Evolutionary conservation across 164 flowering plant species (phyloP), one percentile per base, ranked within the genome.

Genomic region (Chimonanthus salicifolius): DNA sequence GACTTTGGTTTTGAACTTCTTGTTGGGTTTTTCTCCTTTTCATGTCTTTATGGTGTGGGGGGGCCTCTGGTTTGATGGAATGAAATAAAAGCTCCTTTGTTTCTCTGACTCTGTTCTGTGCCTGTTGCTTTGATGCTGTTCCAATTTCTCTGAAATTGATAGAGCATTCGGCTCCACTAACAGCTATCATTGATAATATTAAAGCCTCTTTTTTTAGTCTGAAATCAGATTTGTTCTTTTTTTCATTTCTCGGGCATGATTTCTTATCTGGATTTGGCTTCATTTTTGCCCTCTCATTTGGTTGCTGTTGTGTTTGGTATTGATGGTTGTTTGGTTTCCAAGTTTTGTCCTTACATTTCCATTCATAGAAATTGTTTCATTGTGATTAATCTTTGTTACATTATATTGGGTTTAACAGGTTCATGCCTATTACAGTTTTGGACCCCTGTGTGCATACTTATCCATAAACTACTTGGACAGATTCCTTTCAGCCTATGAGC

Each of bases 381-480:
- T 71, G 43, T 60, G 72, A 63, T 67, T 49, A 49, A 73, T 74
- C 46, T 60, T 69, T 33, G 33, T 33, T 33, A 33, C 33, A 44
- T 75, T 76, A 68, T 68, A 10, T 71, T 47, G 74, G 65, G 45
- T 54, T 74, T 44, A 58, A 74, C 88, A 91, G 97, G 96, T 84
- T 80, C 83, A 82, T 76, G 83, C 88, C 49, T 84, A 89, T 81
- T 88, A 82, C 81, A 82, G 81, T 73, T 94, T 91, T 78, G 94
- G 90, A 74, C 90, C 99, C 45, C 80, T 90, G 58, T 83, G 88
- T 82, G 86, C 86, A 4, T 91, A 86, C 78, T 72, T 94, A 72
- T 82, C 99, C 0, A 76, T 89, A 62, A 91, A 82, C 82, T 94
- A 92, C 81, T 70, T 92, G 86, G 99, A 94, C 82, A 83, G 99